Conservation (phyloP, 306 rosid genomes). For the Alnus rubra region DNA sequence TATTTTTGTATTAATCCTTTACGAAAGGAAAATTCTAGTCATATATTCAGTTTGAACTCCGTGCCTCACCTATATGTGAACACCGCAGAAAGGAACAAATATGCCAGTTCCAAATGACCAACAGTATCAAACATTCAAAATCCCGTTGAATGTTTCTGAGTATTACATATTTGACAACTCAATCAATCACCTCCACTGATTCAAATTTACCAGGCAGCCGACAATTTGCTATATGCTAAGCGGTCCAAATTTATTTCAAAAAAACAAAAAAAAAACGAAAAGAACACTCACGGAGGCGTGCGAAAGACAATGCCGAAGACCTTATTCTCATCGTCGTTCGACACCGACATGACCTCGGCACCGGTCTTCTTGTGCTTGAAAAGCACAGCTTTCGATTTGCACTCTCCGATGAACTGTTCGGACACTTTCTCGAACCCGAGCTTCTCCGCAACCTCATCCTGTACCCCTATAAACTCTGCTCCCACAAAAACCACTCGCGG, state of each 20-base stretch:
- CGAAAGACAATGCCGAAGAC: constrained; percentile 95
- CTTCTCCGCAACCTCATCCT: constrained; percentile 62
- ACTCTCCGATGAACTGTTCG: constrained; percentile 78
- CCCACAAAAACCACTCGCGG: constrained; percentile 7
- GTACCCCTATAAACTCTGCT: constrained; percentile 49
- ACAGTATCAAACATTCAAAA: background rate
- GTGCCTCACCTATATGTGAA: too few species aligned
- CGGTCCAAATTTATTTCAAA: too few species aligned
- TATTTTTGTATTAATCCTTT: too few species aligned
- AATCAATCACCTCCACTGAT: background rate
- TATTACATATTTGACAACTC: background rate
- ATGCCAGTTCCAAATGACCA: too few species aligned
- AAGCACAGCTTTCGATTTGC: constrained; percentile 86
- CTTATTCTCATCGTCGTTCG: constrained; percentile 92
- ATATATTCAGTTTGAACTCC: too few species aligned
- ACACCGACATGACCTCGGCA: constrained; percentile 84
- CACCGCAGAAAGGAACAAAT: too few species aligned
- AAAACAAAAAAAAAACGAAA: background rate
- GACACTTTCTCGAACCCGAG: constrained; percentile 83
- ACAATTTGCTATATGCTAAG: too few species aligned
- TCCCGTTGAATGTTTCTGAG: background rate
- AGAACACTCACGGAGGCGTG: constrained; percentile 81
- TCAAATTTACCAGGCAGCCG: background rate
- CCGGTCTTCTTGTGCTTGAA: constrained; percentile 80
- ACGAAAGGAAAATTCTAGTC: too few species aligned